Percentiles rank a stretch among this genome's conserved stretches.
Conservation (phyloP, 2,329 filamentous ascomycete genomes). For the Penicillium sp. region DNA sequence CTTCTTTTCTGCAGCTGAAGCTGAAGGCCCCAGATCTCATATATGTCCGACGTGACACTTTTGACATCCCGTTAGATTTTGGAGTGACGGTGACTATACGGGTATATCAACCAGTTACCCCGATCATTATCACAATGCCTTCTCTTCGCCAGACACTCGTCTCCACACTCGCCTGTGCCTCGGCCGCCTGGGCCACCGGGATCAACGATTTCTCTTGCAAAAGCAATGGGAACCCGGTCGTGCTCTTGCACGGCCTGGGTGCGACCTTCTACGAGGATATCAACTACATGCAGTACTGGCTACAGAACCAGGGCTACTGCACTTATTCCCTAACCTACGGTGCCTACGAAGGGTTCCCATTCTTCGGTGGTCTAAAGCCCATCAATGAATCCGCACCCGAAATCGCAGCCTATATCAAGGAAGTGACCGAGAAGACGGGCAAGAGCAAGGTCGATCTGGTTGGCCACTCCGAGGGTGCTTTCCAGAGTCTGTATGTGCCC, state of each 20-base stretch:
- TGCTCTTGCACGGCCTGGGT: conserved; percentile 43
- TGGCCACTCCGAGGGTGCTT: conserved; percentile 51
- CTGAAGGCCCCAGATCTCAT: neutral
- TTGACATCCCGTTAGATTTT: neutral
- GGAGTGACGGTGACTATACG: neutral
- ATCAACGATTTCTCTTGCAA: conserved; percentile 43
- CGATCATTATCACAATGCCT: conserved; percentile 17
- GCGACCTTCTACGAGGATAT: conserved; percentile 45
- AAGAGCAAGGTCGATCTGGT: conserved; percentile 47
- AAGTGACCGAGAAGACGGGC: conserved; percentile 41
- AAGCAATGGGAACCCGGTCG: conserved; percentile 36
- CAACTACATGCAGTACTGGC: conserved; percentile 41
- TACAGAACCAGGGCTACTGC: conserved; percentile 45
- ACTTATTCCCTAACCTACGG: conserved; percentile 50
- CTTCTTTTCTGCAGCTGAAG: neutral
- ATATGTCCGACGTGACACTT: conserved; percentile 1
- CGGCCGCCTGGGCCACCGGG: conserved; percentile 18
- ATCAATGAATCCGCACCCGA: conserved; percentile 45
- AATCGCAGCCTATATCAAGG: conserved; percentile 45
- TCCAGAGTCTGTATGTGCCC: conserved; percentile 47
- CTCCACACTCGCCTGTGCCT: conserved; percentile 20
- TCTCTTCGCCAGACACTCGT: conserved; percentile 17
- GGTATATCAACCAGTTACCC: neutral
- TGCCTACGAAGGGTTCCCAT: conserved; percentile 40
- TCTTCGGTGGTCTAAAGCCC: conserved; percentile 44